These are phyloP conservation scores for Curvularia hawaiiensis DNA, from an alignment of 2,329 filamentous ascomycete genomes.

Conservation along the genomic window DNA sequence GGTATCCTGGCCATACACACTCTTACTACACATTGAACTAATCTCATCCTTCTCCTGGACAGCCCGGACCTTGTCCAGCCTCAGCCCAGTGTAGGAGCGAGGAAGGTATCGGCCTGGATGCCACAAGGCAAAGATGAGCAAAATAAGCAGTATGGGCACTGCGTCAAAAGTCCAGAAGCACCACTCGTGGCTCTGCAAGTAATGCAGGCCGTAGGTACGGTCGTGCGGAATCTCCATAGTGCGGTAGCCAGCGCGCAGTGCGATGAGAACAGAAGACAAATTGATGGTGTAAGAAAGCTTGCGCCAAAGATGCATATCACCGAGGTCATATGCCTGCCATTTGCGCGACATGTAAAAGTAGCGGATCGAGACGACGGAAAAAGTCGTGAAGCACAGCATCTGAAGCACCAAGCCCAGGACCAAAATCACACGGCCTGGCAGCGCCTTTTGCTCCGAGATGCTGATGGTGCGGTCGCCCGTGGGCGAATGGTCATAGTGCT, in stretches of 20 bases:
- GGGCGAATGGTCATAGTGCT: constrained; percentile 35
- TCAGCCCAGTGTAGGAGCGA: constrained; percentile 36
- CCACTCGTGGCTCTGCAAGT: constrained; percentile 59
- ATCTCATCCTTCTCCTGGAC: constrained; percentile 44
- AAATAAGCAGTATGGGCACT: constrained; percentile 55
- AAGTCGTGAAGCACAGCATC: constrained; percentile 57
- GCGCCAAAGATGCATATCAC: constrained; percentile 45
- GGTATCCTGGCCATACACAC: constrained; percentile 6
- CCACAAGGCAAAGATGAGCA: constrained; percentile 57
- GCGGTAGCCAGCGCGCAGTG: constrained; percentile 60
- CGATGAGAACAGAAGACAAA: constrained; percentile 36
- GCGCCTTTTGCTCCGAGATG: constrained; percentile 34
- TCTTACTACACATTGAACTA: constrained; percentile 17
- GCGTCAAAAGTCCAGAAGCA: constrained; percentile 60
- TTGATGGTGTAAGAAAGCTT: constrained; percentile 44
- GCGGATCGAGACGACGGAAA: constrained; percentile 49
- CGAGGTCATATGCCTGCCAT: constrained; percentile 41
- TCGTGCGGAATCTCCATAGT: constrained; percentile 60
- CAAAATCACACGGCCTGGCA: constrained; percentile 45
- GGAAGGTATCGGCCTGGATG: constrained; percentile 51
- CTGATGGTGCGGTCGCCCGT: constrained; percentile 50
- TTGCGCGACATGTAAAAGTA: constrained; percentile 41
- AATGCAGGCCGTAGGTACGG: constrained; percentile 50
- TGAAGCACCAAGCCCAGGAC: constrained; percentile 57
- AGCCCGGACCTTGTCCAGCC: constrained; percentile 37